A percentile compares a stretch with the other conserved stretches of the same genome.
Conservation (phyloP, 2,329 filamentous ascomycete genomes). For the Cladophialophora bantiana region DNA sequence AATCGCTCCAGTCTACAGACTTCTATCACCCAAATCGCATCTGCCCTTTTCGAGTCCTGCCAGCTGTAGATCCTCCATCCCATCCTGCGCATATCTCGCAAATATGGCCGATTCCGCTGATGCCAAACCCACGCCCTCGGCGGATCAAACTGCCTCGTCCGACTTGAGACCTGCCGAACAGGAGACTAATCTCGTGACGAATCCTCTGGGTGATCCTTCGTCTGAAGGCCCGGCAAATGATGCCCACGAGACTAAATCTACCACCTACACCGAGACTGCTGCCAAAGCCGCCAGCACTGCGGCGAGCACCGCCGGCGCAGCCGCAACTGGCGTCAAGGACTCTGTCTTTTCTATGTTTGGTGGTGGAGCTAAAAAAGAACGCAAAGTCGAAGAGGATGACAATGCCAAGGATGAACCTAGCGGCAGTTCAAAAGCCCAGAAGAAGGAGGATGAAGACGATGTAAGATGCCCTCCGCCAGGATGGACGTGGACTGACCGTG, state of each 20-base stretch:
- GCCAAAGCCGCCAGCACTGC: constrained; percentile 38
- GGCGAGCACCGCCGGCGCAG: constrained; percentile 36
- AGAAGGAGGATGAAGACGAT: constrained; percentile 63
- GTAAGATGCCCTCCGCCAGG: constrained; percentile 44
- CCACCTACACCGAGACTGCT: constrained; percentile 35
- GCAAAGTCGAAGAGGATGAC: constrained; percentile 81
- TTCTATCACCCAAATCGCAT: constrained; percentile 2
- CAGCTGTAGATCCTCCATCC: constrained; percentile 1
- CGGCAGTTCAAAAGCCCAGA: constrained; percentile 83
- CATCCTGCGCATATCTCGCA: constrained; percentile 17
- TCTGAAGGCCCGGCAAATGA: constrained; percentile 33
- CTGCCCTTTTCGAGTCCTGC: neutral
- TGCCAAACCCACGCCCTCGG: constrained; percentile 37
- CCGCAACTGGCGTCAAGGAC: constrained; percentile 46
- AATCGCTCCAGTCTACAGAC: neutral
- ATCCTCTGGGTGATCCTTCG: constrained; percentile 33
- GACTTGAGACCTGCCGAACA: constrained; percentile 35
- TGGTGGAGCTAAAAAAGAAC: constrained; percentile 95
- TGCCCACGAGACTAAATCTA: constrained; percentile 32
- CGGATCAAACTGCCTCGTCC: constrained; percentile 36
- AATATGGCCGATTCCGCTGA: constrained; percentile 37
- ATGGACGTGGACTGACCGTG: constrained; percentile 38
- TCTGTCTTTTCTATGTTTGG: constrained; percentile 98
- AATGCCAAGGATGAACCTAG: constrained; percentile 86
- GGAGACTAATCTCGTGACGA: constrained; percentile 39